These are phyloP conservation scores for Russula earlei DNA, from an alignment of 768 basidiomycete genomes.

Conservation along the genomic window DNA sequence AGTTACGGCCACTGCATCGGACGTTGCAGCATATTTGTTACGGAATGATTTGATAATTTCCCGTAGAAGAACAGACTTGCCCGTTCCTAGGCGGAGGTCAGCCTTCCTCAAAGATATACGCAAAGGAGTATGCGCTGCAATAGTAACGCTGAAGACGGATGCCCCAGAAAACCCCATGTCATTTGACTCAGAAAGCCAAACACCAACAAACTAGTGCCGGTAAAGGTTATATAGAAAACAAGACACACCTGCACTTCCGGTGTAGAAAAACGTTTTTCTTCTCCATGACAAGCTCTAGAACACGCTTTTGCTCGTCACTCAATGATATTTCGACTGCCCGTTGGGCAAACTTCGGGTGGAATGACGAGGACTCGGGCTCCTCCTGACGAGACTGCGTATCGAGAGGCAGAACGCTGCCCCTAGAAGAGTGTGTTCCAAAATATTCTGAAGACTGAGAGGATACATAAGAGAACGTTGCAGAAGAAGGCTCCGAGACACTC, in stretches of 20 bases:
- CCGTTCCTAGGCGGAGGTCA: constrained; percentile 56
- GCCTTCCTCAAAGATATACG: background rate
- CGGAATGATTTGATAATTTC: constrained; percentile 78
- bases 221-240: background rate
- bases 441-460: background rate
- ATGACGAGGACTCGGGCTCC: constrained; percentile 19
- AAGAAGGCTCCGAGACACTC: background rate
- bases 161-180: background rate
- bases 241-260: constrained; percentile 84
- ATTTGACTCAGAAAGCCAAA: constrained; percentile 1
- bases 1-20: constrained; percentile 83
- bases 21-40: constrained; percentile 39
- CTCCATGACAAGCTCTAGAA: constrained; percentile 66
- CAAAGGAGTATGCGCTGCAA: background rate
- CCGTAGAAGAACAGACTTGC: constrained; percentile 89
- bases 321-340: constrained; percentile 42
- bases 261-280: constrained; percentile 85
- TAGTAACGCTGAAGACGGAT: background rate
- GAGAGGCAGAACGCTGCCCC: background rate
- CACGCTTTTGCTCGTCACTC: constrained; percentile 79
- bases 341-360: constrained; percentile 19
- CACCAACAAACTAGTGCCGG: background rate
- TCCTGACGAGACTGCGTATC: constrained; percentile 16
- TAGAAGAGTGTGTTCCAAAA: background rate
- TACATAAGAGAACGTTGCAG: background rate